Base-by-base conservation (phyloP, 257 asterid genomes). In the Ophiorrhiza pumila region DNA sequence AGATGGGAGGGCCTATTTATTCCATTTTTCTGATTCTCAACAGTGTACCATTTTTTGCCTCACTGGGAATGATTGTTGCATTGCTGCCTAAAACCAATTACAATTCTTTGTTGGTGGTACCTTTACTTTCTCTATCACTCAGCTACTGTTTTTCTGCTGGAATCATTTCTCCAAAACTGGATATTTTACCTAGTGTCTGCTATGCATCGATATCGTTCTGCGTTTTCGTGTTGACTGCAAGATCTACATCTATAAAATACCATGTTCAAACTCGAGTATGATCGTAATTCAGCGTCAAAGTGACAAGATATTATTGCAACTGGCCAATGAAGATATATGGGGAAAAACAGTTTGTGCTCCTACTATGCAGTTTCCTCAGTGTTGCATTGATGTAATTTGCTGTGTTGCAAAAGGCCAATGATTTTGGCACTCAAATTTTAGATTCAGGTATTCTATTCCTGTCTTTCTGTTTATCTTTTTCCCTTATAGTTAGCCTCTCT, bases 11-110 rank as follows among this genome's bases (percentile, higher is more conserved):
- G 20, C 10, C 8, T 0, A 4, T 7, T 35, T 68, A 14, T 52
- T 32, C 52, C 43, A 17, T 1, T 14, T 27, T 50, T 34, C 52
- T n/a, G n/a, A 1, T 32, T 46, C 23, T 68, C 7, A 68, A 68
- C 43, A 25, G 46, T 1, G 5, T 68, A 14, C 42, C 72, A 3
- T 49, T 68, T 46, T 22, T 5, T 25, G 4, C 47, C 41, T 68
- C 72, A 10, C 58, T 68, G 3, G 72, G 61, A 11, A 14, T 68
- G 41, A 68, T 46, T 27, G 35, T 31, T 2, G 6, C 32, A 5
- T 14, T 68, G 58, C 57, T 68, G 22, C 65, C 74, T 10, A 18
- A n/a, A 20, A 52, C 27, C 15, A 12, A 60, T n/a, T 69, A 52
- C 47, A 34, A 31, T 29, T 14, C 32, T 14, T 27, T 65, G 18